These are phyloP conservation scores for Clonostachys chloroleuca DNA, from an alignment of 2,329 filamentous ascomycete species.

Conservation along the genomic window DNA sequence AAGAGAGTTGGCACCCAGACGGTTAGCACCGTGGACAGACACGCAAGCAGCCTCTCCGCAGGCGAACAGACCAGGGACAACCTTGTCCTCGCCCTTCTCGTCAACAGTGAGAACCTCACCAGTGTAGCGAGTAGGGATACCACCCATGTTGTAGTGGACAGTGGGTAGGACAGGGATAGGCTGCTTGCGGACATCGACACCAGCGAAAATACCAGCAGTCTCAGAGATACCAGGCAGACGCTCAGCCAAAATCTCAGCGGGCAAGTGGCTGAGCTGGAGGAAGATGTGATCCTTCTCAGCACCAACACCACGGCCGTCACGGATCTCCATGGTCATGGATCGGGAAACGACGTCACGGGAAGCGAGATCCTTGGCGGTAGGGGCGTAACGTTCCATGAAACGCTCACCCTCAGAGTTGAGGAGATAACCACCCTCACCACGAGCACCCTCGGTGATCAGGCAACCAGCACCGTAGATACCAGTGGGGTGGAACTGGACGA, in stretches of 20 bases:
- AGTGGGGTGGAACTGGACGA: constrained; percentile 98
- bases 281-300: constrained; percentile 98
- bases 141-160: constrained; percentile 99
- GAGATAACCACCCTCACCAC: constrained; percentile 97
- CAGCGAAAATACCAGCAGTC: constrained; percentile 94
- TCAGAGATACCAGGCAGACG: constrained; percentile 98
- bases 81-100: constrained; percentile 80
- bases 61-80: constrained; percentile 92
- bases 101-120: constrained; percentile 92
- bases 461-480: constrained; percentile 98
- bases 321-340: constrained; percentile 98
- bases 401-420: constrained; percentile 97
- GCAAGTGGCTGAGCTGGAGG: constrained; percentile 94
- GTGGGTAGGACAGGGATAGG: constrained; percentile 95
- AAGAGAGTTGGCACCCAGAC: constrained; percentile 95
- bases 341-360: constrained; percentile 94
- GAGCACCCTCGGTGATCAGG: constrained; percentile 95
- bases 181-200: constrained; percentile 95
- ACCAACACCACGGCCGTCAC: constrained; percentile 93
- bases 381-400: constrained; percentile 99
- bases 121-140: constrained; percentile 96
- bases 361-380: constrained; percentile 96
- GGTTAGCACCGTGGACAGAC: constrained; percentile 97
- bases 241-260: constrained; percentile 87
- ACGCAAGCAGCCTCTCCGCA: constrained; percentile 97